phyloP scores from a whole-genome alignment of 1,139 yeast species.

The Pneumocystis oryctolagi region DNA sequence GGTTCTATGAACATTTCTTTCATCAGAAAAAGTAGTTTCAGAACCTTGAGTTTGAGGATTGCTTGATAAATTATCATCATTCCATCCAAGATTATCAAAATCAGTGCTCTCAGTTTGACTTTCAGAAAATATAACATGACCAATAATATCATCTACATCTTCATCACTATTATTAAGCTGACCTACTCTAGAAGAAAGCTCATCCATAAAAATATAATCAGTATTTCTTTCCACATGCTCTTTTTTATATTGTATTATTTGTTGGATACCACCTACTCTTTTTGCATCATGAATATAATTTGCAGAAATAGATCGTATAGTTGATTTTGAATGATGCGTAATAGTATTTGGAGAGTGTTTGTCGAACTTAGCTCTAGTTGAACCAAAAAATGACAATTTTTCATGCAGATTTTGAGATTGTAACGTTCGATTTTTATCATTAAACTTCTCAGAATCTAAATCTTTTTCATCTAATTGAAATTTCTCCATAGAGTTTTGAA shows the following conservation, averaged over 20 bases:
- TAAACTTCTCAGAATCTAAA: not conserved
- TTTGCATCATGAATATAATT: not conserved
- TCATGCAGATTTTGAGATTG: not conserved
- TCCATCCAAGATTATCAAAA: not conserved
- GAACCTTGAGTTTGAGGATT: not conserved
- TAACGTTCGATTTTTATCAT: not conserved
- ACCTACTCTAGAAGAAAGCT: constrained; percentile 5
- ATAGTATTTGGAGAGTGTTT: not conserved
- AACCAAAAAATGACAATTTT: not conserved
- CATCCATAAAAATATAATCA: constrained; percentile 6
- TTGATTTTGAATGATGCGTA: not conserved
- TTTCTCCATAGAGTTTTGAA: constrained; percentile 19
- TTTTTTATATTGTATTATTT: not conserved
- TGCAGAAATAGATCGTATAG: not conserved
- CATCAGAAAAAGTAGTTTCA: not conserved
- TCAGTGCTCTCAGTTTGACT: constrained; percentile 1
- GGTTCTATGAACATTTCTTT: not conserved
- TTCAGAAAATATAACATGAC: constrained; percentile 4
- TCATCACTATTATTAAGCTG: constrained; percentile 7
- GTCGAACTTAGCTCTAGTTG: not conserved
- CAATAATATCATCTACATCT: constrained; percentile 7
- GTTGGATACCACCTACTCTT: not conserved
- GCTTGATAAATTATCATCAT: not conserved
- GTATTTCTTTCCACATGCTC: not conserved
- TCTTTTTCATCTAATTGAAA: not conserved